These are phyloP conservation scores for Oryza brachyantha DNA, from an alignment of 176 grass and related monocot species.

Conservation along the genomic window DNA sequence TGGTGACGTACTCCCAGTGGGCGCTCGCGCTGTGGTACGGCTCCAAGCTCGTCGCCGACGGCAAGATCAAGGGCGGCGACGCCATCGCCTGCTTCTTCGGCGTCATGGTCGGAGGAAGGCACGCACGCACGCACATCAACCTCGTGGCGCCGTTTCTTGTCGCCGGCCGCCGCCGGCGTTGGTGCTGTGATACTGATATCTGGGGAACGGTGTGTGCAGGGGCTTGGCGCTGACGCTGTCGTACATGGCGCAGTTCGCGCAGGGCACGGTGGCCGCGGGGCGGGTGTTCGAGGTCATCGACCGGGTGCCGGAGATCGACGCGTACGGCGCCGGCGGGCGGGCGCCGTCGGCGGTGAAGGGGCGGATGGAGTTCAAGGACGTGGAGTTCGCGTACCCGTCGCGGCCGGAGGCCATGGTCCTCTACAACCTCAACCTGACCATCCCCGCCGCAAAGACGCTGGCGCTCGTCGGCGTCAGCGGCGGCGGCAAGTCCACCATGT, in stretches of 20 bases:
- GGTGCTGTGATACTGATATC: too few relatives aligned
- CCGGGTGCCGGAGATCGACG: conserved; percentile 49
- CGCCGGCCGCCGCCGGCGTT: too few relatives aligned
- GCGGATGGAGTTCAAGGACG: conserved; percentile 51
- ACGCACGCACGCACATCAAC: background rate
- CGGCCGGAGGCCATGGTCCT: conserved; percentile 46
- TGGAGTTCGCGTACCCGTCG: conserved; percentile 63
- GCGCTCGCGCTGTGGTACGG: conserved; percentile 69
- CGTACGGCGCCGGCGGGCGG: conserved; percentile 18
- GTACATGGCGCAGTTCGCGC: conserved; percentile 50
- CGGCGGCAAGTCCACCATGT: conserved; percentile 68
- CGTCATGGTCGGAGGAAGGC: conserved; percentile 67
- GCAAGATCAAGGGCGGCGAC: conserved; percentile 49
- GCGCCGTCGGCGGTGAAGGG: conserved; percentile 19
- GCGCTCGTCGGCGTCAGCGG: conserved; percentile 57
- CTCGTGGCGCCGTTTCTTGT: background rate
- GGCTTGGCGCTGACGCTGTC: conserved; percentile 55
- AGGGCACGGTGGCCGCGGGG: conserved; percentile 47
- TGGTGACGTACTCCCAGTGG: conserved; percentile 70
- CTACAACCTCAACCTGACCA: conserved; percentile 40
- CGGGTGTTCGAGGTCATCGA: conserved; percentile 64
- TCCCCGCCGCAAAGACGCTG: conserved; percentile 38
- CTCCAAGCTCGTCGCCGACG: conserved; percentile 39
- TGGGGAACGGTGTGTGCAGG: conserved; percentile 13
- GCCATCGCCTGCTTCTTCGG: conserved; percentile 73